Evolutionary conservation across 2,329 filamentous ascomycete genomes (phyloP), one percentile per base, ranked within the genome.

Genomic region (Sclerotinia borealis): DNA sequence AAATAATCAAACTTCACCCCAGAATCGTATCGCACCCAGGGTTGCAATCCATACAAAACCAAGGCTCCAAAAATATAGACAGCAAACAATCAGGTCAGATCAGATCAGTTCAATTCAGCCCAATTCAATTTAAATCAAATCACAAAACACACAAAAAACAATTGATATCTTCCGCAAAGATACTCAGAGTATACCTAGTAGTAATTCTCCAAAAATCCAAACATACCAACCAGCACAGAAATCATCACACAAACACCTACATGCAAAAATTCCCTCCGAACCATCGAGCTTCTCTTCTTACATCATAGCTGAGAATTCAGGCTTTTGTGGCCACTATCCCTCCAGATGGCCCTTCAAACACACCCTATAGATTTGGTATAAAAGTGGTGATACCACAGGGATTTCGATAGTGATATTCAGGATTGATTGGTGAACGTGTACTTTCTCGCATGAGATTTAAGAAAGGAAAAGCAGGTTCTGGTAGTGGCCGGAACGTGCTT

Each of bases 351-450:
- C 56, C 36, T 48, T 22, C 47, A 48, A 39, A 59, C 17, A n/a
- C 50, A 25, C 56, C 56, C 45, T 50, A 41, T 60, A 29, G 22
- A 41, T 27, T 43, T 50, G 31, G 10, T 36, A 39, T 41, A 11
- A 45, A 45, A 45, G 29, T 34, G 39, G n/a, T 56, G 39, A 45
- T 8, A 37, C 4, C 47, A 37, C 45, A 60, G 22, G 54, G 56
- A 17, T 60, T 29, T 60, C 22, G 34, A 60, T 50, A 19, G 22
- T 10, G 8, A 50, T 49, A 48, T 59, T 50, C 56, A n/a, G n/a
- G 34, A 56, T 56, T 56, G 54, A 56, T 56, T 56, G 54, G 54
- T 45, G 54, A 45, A 10, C 25, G 19, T 13, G 37, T n/a, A n/a
- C n/a, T n/a, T n/a, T n/a, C n/a, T n/a, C n/a, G n/a, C n/a, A 45